Evolutionary conservation across 2,329 filamentous ascomycete species (phyloP), one percentile per base, ranked within the genome.

Genomic region (Xylariales sp.): DNA sequence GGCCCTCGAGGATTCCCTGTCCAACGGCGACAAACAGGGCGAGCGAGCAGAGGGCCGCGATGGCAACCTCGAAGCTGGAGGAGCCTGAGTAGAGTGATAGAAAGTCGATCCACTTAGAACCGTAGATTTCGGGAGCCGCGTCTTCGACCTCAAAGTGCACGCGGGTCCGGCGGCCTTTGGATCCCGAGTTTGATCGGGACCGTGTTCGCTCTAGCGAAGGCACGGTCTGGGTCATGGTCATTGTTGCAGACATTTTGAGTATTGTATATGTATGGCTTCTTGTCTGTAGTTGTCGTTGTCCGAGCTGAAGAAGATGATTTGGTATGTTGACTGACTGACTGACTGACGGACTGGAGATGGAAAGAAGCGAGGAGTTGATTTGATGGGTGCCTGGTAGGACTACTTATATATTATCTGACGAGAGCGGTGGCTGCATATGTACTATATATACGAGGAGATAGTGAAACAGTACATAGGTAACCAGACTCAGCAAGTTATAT

Each of bases 101-200:
- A 28, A 67, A 30, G 64, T 71, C 62, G 50, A 70, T 65, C 69
- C 62, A 70, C 60, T 69, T 70, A 5, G 69, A 67, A 53, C 43
- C 68, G 62, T 67, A 69, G 61, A 69, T 62, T 28, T 69, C 69
- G 36, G 69, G 67, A 2, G 62, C 52, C 7, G 67, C 63, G 32
- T 72, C 70, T 36, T 72, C 68, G 45, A 72, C 70, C 56, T 72
- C 70, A 36, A 72, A 72, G 50, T 70, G 68, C 54, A 72, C 70
- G 28, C 68, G 70, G 12, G 68, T 68, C 48, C 69, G 70, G 34
- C 65, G 69, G n/a, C 65, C 60, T 49, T 69, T 69, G 2, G 68
- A 65, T 18, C 68, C 63, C 30, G 69, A 70, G 66, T 70, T 70
- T 14, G 69, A 70, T 43, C 69, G 28, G n/a, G 69, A 68, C 28